phyloP scores from a whole-genome alignment of 768 basidiomycete genomes.

The Leccinum disarticulatum region DNA sequence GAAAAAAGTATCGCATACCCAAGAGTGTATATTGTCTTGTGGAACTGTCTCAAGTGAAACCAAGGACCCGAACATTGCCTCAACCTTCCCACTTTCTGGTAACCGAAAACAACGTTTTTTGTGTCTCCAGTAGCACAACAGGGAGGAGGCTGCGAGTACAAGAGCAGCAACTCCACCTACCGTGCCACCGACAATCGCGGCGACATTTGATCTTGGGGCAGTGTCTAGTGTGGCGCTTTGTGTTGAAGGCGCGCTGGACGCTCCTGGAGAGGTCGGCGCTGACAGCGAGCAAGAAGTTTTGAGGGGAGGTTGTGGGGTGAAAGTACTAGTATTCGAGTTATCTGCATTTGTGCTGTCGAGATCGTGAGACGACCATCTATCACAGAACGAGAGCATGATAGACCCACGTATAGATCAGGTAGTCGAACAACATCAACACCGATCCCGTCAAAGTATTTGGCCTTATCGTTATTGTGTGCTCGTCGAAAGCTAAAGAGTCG shows the following conservation, averaged over 20 bases:
- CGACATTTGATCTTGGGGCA: background rate
- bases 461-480: constrained; percentile 9
- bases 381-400: background rate
- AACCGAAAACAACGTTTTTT: background rate
- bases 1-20: background rate
- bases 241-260: background rate
- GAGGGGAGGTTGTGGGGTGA: background rate
- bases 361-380: background rate
- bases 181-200: constrained; percentile 12
- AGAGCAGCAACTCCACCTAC: constrained; percentile 6
- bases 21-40: background rate
- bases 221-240: background rate
- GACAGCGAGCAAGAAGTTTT: background rate
- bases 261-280: background rate
- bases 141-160: background rate
- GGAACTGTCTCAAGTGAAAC: background rate
- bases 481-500: constrained; percentile 7
- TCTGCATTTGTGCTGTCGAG: background rate
- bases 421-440: constrained; percentile 19
- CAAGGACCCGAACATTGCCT: background rate
- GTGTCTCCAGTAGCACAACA: constrained; percentile 6
- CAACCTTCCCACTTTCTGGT: background rate
- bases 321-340: background rate
- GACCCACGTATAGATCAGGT: constrained; percentile 15
- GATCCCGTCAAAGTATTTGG: background rate